phyloP scores from a whole-genome alignment of 2,329 filamentous ascomycete species.

The Sclerotinia minor region DNA sequence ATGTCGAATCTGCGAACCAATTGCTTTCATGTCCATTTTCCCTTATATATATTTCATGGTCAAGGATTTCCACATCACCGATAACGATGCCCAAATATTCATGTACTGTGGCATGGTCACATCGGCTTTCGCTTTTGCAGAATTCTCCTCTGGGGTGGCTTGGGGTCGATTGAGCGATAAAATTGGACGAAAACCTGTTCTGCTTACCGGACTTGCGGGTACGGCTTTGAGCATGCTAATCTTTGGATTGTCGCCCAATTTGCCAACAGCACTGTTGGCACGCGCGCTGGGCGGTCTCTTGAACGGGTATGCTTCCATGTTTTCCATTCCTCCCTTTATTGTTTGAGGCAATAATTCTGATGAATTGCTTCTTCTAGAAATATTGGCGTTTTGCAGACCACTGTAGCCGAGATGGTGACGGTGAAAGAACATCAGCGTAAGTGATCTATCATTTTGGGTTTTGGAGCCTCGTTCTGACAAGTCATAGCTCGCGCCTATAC shows the following conservation, averaged over 20 bases:
- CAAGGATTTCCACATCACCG: constrained; percentile 81
- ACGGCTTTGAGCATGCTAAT: constrained; percentile 90
- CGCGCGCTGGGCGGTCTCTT: constrained; percentile 86
- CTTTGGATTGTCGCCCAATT: constrained; percentile 84
- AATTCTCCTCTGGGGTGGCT: constrained; percentile 87
- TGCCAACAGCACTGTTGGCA: constrained; percentile 81
- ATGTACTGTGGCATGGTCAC: constrained; percentile 96
- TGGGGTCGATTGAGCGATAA: constrained; percentile 93
- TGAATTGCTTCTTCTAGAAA: constrained; percentile 56
- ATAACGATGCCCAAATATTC: constrained; percentile 76
- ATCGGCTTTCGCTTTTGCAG: constrained; percentile 91
- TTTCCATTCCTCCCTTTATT: constrained; percentile 15
- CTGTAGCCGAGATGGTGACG: constrained; percentile 89
- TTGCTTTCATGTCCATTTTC: constrained; percentile 99
- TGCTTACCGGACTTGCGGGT: constrained; percentile 84
- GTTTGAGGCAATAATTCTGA: constrained; percentile 28
- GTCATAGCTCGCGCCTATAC: constrained; percentile 80
- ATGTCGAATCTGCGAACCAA: constrained; percentile 95
- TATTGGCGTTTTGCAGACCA: constrained; percentile 93
- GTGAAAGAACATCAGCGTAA: constrained; percentile 88
- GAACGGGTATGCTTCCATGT: constrained; percentile 69
- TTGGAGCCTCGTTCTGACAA: constrained; percentile 41
- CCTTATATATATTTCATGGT: constrained; percentile 99
- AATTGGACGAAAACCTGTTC: constrained; percentile 87
- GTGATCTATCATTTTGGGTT: constrained; percentile 42